Conservation (phyloP, 2,329 filamentous ascomycete genomes). For the Akanthomyces lecanii region DNA sequence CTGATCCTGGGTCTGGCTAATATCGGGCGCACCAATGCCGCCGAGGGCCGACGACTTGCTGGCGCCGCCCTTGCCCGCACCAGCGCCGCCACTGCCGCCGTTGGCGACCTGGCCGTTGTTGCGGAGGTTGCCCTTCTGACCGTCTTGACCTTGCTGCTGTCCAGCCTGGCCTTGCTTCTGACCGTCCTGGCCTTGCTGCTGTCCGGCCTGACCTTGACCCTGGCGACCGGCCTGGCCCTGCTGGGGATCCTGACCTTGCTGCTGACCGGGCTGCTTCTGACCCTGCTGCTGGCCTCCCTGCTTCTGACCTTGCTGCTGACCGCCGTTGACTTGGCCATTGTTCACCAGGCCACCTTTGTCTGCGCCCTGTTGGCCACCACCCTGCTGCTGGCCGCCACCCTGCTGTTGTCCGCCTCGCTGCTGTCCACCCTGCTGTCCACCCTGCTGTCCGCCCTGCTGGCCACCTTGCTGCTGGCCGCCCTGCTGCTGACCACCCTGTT, state of each 20-base stretch:
- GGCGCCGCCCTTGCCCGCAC: slow-evolving; percentile 29
- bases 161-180: slow-evolving; percentile 1
- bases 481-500: slow-evolving; percentile 6
- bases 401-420: slow-evolving; percentile 12
- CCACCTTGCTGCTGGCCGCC: slow-evolving; percentile 2
- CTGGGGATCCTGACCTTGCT: slow-evolving; percentile 3
- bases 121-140: slow-evolving; percentile 7
- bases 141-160: background rate
- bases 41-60: slow-evolving; percentile 38
- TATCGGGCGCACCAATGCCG: slow-evolving; percentile 48
- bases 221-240: slow-evolving; percentile 9
- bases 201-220: background rate
- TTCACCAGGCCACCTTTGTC: slow-evolving; percentile 16
- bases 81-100: slow-evolving; percentile 14
- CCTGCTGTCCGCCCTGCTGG: slow-evolving; percentile 15
- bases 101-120: slow-evolving; percentile 9
- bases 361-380: slow-evolving; percentile 3
- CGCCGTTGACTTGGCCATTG: slow-evolving; percentile 20
- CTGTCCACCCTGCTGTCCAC: slow-evolving; percentile 19
- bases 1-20: slow-evolving; percentile 44
- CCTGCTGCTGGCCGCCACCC: background rate
- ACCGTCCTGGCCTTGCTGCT: background rate
- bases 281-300: background rate
- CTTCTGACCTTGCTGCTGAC: background rate
- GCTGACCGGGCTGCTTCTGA: slow-evolving; percentile 4